Base-by-base conservation (phyloP, 768 basidiomycete genomes). In the Boletus bicolor region DNA sequence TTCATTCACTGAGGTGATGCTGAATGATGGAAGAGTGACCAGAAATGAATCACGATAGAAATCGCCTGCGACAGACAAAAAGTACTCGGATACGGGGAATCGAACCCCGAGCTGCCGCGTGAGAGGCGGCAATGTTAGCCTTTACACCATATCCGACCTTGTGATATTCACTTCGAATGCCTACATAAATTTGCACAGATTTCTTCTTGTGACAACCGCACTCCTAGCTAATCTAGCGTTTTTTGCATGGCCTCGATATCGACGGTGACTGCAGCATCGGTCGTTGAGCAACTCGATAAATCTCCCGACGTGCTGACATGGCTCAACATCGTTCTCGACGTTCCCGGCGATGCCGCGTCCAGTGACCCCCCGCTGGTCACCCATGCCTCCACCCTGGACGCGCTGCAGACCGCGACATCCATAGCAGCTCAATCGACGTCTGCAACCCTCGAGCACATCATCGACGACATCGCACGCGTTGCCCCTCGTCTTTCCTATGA, bases 401-500 rank as follows among this genome's bases (percentile, higher is more conserved):
- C 85, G 37, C 79, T 96, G 14, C 76, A 92, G 17, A 86, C 87
- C 6, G 77, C 83, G n/a, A 81, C 97, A 26, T 93, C 96, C 57
- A 81, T 94, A 38, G 86, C 92, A 36, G 85, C 85, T 42, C 88
- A 93, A 66, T 95, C 98, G 63, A 95, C 94, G 0, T 91, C 93
- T 3, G 75, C 86, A 11, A 78, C 88, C 50, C 82, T 98, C 53
- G 97, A 98, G 70, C 85, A 86, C 57, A 83, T 85, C 44, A 94
- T 99, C 55, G 88, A 93, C 66, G 94, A 98, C 68, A 91, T 98
- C 42, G 93, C 95, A 2, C 84, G 94, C 47, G 83, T 87, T 5
- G 86, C 98, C 21, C 93, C 97, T 12, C 83, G 97, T 38, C 79
- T 99, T 44, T 85, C 91, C 1, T 98, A 97, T 69, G 97, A 98